These are phyloP conservation scores for Trichoderma gracile DNA, from an alignment of 2,329 filamentous ascomycete species.

Conservation along the genomic window DNA sequence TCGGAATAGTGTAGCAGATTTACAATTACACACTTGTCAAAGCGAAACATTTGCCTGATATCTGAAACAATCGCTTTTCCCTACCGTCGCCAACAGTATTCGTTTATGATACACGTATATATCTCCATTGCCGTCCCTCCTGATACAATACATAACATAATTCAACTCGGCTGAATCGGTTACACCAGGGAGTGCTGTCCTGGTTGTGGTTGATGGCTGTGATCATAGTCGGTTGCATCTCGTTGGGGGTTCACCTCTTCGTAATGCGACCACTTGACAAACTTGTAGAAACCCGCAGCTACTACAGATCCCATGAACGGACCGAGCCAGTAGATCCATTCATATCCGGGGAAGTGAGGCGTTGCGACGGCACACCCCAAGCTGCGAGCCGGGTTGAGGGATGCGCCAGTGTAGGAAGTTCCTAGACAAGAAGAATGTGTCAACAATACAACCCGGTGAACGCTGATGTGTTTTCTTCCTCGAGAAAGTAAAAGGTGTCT, in stretches of 20 bases:
- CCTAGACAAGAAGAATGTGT: neutral
- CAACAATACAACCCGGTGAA: neutral
- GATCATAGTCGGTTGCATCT: neutral
- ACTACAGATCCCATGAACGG: neutral
- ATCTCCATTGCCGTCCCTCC: no score
- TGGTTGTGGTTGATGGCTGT: neutral
- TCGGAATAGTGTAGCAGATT: no score
- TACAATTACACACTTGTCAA: no score
- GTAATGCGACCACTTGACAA: conserved; percentile 8
- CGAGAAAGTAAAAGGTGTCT: neutral
- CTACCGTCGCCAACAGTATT: no score
- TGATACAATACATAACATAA: no score
- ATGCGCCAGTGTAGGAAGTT: neutral
- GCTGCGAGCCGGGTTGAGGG: neutral
- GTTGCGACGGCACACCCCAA: conserved; percentile 2
- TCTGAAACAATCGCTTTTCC: no score
- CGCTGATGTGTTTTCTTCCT: neutral
- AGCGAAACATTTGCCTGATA: no score
- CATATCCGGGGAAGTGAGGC: neutral
- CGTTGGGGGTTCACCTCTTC: conserved; percentile 1
- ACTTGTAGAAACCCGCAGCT: conserved; percentile 4
- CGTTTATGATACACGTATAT: no score
- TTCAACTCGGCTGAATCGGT: no score
- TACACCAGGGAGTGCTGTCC: neutral
- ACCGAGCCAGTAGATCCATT: conserved; percentile 10